Percentiles rank a stretch among this genome's conserved stretches.
These are phyloP conservation scores for Kuraishia floccosa DNA, from an alignment of 805 yeast species.

Conservation along the genomic window DNA sequence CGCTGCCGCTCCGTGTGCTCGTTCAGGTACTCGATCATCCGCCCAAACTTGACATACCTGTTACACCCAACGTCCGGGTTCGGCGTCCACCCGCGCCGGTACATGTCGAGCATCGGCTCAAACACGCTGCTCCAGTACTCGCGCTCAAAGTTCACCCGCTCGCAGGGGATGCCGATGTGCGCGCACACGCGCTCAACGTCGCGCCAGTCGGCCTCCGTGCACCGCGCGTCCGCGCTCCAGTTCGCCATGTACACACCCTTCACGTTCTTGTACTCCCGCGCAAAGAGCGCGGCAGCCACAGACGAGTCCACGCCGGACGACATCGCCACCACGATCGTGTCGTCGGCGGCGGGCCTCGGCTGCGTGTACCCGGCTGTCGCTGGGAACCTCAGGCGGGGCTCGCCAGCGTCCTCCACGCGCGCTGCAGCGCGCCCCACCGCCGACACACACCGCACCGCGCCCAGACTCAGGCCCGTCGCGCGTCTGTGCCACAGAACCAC, in stretches of 20 bases:
- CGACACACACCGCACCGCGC: no score
- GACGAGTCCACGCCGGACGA: conserved; percentile 96
- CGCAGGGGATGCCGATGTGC: conserved; percentile 55
- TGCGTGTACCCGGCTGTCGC: conserved; percentile 17
- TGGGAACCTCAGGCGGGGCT: neutral
- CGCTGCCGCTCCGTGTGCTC: conserved; percentile 2
- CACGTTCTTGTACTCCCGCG: conserved; percentile 46
- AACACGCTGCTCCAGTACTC: conserved; percentile 94
- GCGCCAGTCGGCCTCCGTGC: conserved; percentile 84
- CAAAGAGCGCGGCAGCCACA: conserved; percentile 63
- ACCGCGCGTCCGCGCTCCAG: conserved; percentile 51
- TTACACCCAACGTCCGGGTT: conserved; percentile 93
- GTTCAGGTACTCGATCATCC: conserved; percentile 44
- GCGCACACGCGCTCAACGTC: conserved; percentile 61
- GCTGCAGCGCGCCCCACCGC: no score
- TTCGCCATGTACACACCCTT: conserved; percentile 89
- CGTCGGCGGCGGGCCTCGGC: conserved; percentile 34
- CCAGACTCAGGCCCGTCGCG: no score
- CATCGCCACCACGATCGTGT: conserved; percentile 77
- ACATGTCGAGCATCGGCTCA: conserved; percentile 77
- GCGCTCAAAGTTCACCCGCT: conserved; percentile 71
- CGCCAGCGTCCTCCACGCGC: no score
- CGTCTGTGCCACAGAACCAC: no score
- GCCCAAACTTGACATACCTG: conserved; percentile 78
- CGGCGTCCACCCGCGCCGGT: conserved; percentile 71